Evolutionary conservation across 768 basidiomycete species (phyloP).

Genomic region (Boletus coccyginus): DNA sequence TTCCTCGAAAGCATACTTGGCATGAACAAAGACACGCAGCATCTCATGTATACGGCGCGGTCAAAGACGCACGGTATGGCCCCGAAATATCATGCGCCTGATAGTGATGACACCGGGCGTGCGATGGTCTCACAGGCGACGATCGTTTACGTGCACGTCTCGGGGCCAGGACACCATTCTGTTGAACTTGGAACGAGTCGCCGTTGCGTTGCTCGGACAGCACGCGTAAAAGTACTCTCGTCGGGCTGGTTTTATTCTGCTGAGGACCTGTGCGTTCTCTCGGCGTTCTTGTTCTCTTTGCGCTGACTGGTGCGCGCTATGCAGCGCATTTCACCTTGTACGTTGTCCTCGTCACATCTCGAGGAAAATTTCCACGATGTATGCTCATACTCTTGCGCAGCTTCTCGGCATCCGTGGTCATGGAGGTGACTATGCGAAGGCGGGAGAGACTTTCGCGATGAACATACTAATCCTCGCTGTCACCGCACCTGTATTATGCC

Average conservation of each 20-base stretch:
- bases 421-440: constrained; percentile 14
- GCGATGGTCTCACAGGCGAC: not conserved
- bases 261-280: too few relatives aligned
- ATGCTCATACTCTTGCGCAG: not conserved
- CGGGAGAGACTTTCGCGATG: not conserved
- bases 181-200: constrained; percentile 44
- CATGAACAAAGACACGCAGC: not conserved
- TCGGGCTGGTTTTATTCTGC: not conserved
- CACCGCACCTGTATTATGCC: not conserved
- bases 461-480: not conserved
- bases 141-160: constrained; percentile 19
- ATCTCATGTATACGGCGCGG: not conserved
- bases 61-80: not conserved
- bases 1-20: constrained; percentile 10
- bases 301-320: not conserved
- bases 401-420: constrained; percentile 2
- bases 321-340: not conserved
- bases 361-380: too few relatives aligned
- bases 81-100: not conserved
- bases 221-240: not conserved
- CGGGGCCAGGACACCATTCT: constrained; percentile 49
- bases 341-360: not conserved
- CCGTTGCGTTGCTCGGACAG: not conserved
- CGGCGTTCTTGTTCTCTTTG: too few relatives aligned
- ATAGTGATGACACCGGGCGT: not conserved